Percentiles rank a stretch among this genome's conserved stretches.
Evolutionary conservation across 768 basidiomycete genomes (phyloP).

Genomic region (Trametes villosa): DNA sequence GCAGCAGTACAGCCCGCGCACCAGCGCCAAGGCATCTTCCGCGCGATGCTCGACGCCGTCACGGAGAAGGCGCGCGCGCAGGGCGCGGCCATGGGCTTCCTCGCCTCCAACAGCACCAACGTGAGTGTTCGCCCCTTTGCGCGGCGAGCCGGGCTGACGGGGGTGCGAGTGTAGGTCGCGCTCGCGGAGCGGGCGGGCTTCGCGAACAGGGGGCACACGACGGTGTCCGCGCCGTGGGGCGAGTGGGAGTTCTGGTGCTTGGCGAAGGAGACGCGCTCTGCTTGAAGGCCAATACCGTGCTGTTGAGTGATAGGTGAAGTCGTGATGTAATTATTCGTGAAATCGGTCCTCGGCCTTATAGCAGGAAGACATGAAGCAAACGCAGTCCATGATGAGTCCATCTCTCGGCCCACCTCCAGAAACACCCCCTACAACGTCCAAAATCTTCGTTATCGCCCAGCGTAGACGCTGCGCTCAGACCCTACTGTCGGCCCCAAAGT

Average conservation of each 20-base stretch:
- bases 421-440: too few relatives aligned
- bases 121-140: too few relatives aligned
- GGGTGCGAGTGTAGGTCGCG: not conserved
- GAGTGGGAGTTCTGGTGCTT: conserved; percentile 7
- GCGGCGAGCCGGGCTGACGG: too few relatives aligned
- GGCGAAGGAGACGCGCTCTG: not conserved
- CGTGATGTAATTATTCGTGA: too few relatives aligned
- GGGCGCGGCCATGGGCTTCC: not conserved
- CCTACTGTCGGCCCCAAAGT: conserved; percentile 1
- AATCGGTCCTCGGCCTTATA: too few relatives aligned
- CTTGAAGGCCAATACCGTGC: not conserved
- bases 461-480: not conserved
- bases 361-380: not conserved
- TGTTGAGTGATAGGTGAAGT: too few relatives aligned
- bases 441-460: too few relatives aligned
- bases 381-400: not conserved
- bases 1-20: conserved; percentile 22
- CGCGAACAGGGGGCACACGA: not conserved
- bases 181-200: conserved; percentile 1
- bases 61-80: conserved; percentile 11
- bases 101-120: not conserved
- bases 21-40: conserved; percentile 19
- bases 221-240: conserved; percentile 6
- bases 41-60: conserved; percentile 14
- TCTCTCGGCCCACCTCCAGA: not conserved